Percentiles rank a stretch among this genome's conserved stretches.
Conservation (phyloP, 2,329 filamentous ascomycete species). For the Pseudogymnoascus sp. region DNA sequence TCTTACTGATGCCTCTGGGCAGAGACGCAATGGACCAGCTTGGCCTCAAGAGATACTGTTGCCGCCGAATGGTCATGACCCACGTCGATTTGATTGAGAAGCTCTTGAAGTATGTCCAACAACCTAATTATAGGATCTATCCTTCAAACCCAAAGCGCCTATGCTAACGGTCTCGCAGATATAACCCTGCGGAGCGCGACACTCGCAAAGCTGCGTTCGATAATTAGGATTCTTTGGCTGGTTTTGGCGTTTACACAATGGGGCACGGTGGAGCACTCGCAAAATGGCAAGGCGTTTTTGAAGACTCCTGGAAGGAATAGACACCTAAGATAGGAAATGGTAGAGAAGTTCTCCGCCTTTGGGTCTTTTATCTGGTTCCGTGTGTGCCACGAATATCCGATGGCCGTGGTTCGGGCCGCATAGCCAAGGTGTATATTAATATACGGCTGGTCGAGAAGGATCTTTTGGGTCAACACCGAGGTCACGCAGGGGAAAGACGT, state of each 20-base stretch:
- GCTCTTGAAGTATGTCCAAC: constrained; percentile 65
- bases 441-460: neutral
- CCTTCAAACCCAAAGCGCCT: neutral
- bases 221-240: constrained; percentile 14
- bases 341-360: constrained; percentile 8
- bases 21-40: constrained; percentile 96
- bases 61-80: constrained; percentile 98
- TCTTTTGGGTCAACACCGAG: neutral
- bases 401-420: neutral
- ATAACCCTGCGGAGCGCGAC: constrained; percentile 42
- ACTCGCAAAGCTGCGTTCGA: constrained; percentile 32
- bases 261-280: constrained; percentile 6
- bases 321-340: constrained; percentile 10
- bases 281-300: constrained; percentile 21
- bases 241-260: constrained; percentile 10
- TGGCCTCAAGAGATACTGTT: constrained; percentile 93
- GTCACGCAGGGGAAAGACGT: neutral
- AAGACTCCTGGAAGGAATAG: constrained; percentile 12
- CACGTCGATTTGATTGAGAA: constrained; percentile 99
- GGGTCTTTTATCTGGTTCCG: constrained; percentile 2
- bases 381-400: neutral
- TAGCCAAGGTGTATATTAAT: constrained; percentile 1
- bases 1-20: constrained; percentile 14
- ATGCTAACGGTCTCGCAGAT: constrained; percentile 29
- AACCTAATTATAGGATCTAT: neutral